Conservation (phyloP, 2,329 filamentous ascomycete species). For the Teratosphaeria gauchensis region DNA sequence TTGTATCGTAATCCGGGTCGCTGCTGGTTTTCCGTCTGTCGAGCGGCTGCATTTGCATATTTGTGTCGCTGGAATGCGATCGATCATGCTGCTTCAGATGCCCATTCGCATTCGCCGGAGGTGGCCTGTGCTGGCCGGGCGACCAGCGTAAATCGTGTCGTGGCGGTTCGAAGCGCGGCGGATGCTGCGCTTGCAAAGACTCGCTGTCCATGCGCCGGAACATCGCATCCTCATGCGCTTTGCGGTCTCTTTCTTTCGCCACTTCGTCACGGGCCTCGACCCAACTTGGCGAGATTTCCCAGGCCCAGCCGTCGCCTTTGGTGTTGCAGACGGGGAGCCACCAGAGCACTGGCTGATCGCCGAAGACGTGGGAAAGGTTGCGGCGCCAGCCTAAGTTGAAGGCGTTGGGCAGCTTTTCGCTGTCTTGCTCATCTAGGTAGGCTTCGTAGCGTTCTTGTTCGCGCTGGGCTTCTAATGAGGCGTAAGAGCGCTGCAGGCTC, state of each 20-base stretch:
- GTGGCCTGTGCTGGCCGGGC: constrained; percentile 12
- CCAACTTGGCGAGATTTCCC: constrained; percentile 80
- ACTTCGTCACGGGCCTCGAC: constrained; percentile 53
- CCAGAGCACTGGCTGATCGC: constrained; percentile 64
- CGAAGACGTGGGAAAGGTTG: constrained; percentile 77
- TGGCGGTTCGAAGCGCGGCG: not conserved
- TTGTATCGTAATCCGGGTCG: constrained; percentile 26
- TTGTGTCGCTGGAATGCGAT: constrained; percentile 17
- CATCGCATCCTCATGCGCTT: constrained; percentile 19
- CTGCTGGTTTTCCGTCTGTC: constrained; percentile 21
- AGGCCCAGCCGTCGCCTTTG: constrained; percentile 84
- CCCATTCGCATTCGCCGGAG: constrained; percentile 3
- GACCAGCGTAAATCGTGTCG: constrained; percentile 16
- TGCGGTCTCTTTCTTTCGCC: constrained; percentile 37
- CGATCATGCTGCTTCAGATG: not conserved
- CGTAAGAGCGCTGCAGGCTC: constrained; percentile 36
- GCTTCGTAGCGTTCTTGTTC: constrained; percentile 61
- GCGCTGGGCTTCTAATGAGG: constrained; percentile 52
- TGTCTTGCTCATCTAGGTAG: constrained; percentile 86
- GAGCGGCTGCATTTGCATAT: constrained; percentile 33
- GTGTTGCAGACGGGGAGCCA: constrained; percentile 72
- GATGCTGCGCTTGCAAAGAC: constrained; percentile 7
- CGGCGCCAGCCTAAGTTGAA: constrained; percentile 80
- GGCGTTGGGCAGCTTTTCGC: constrained; percentile 77
- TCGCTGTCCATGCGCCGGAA: constrained; percentile 2